Base-by-base conservation (phyloP, 23 red algal species). In the Gracilariopsis chorda region DNA sequence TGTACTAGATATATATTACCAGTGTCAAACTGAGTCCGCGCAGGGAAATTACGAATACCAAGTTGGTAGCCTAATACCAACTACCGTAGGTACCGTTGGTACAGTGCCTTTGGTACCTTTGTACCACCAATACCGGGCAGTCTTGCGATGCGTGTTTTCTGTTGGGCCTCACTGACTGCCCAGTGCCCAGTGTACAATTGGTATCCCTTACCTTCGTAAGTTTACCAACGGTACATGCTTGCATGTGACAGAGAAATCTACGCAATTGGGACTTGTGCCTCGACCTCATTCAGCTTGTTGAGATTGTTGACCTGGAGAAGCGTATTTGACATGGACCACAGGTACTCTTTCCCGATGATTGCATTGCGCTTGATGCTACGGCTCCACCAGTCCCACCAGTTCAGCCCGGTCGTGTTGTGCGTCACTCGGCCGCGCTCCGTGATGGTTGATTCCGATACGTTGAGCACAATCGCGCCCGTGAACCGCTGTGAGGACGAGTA, bases 251-350 rank as follows among this genome's bases (percentile, higher is more conserved):
- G 69, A 75, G 69, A 16, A 75, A 48, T 75, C 37, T 48, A 46
- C 37, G 69, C 37, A 44, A 75, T 43, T 16, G 9, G 27, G 44
- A 75, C 69, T 43, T 75, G 37, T 48, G 69, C 37, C 69, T 75
- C 34, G 44, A 48, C 69, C 69, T 45, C 16, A 42, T 13, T 49
- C 39, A 86, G 61, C 58, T 68, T 10, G 14, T 82, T 71, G 73
- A 91, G 49, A 56, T 80, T 32, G 41, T 91, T 80, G 2, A 91
- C 87, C 61, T 91, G 87, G 25, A 91, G 77, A 41, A 63, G 48
- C 16, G 43, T 56, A n/a, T 30, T 17, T 2, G 87, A 81, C 59
- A 91, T 80, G 5, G 87, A 91, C 87, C 87, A 91, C 73, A 91
- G 87, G 39, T 82, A 49, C 23, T 45, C 25, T n/a, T 72, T 51